These are phyloP conservation scores for Pestalotiopsis sp. DNA, from an alignment of 2,329 filamentous ascomycete species.

Conservation along the genomic window DNA sequence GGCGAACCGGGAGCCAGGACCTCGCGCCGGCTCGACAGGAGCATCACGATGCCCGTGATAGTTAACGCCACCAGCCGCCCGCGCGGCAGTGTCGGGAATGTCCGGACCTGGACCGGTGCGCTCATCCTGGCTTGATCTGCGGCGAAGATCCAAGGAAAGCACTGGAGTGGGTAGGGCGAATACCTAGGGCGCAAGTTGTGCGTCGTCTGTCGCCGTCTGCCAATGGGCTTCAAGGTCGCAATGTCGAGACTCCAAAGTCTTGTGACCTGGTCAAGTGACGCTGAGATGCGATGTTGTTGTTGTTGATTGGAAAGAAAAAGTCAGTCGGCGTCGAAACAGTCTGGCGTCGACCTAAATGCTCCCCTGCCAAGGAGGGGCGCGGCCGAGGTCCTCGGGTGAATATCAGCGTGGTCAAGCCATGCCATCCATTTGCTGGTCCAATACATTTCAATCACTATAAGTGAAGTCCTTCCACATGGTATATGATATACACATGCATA, in stretches of 20 bases:
- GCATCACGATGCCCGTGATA: constrained; percentile 6
- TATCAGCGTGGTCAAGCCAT: background rate
- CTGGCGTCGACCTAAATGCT: background rate
- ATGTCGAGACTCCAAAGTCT: no score
- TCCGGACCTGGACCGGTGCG: constrained; percentile 5
- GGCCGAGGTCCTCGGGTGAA: background rate
- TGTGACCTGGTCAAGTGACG: background rate
- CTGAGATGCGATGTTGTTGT: background rate
- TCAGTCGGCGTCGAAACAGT: no score
- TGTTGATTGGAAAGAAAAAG: background rate
- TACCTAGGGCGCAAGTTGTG: background rate
- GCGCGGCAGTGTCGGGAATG: background rate
- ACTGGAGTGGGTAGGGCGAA: background rate
- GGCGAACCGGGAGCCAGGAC: constrained; percentile 5
- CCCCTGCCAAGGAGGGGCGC: background rate
- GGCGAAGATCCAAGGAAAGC: background rate
- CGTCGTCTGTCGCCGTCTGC: background rate
- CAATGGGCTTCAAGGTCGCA: background rate
- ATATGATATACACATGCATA: background rate
- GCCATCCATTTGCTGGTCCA: background rate
- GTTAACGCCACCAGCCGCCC: background rate
- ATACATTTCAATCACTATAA: background rate
- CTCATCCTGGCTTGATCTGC: background rate
- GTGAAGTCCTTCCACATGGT: background rate
- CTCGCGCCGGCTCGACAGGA: constrained; percentile 1